Evolutionary conservation across 2,329 filamentous ascomycete species (phyloP), one percentile per base, ranked within the genome.

Genomic region (Hypoxylon sp.): DNA sequence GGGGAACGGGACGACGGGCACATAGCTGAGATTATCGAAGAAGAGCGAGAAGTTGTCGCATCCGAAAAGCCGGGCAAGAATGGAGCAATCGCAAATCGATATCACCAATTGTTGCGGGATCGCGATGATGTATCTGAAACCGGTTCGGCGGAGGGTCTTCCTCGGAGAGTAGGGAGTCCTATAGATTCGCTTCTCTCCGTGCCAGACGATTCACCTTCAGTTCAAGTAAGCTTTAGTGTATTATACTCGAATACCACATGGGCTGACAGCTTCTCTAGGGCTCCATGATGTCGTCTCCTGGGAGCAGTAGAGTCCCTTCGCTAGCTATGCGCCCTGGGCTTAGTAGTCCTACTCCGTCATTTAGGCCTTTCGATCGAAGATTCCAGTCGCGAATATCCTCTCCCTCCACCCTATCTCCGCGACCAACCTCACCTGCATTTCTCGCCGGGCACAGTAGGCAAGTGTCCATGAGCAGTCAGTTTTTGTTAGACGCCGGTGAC

Each of bases 291-390:
- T 86, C 81, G 17, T 85, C 90, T 4, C 84, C 86, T n/a, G 82
- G 85, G 26, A 91, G 90, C 71, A 91, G 88, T 64, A 75, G 88
- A 26, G 79, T 91, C 19, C 84, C 86, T 3, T 86, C 87, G 25
- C 78, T 87, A 51, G 84, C 84, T 60, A 87, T 87, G 11, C 80
- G 88, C 50, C 80, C 84, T 13, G 80, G 84, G 54, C 72, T 88
- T 27, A 75, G 74, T 59, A 91, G 88, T 62, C 87, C 90, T 9
- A 90, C 88, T 11, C 89, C 89, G 13, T 91, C 90, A 11, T 88
- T 97, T 64, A 86, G 93, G 66, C 93, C 94, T 3, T 99, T 99
- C 70, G 94, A 99, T 69, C 86, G 91, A 58, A 86, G 94, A 47
- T 99, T 99, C 72, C 91, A 95, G 68, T 93, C 93, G 11, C 87